Conservation (phyloP, 768 basidiomycete species). For the Tubosaeta brunneosetosa region DNA sequence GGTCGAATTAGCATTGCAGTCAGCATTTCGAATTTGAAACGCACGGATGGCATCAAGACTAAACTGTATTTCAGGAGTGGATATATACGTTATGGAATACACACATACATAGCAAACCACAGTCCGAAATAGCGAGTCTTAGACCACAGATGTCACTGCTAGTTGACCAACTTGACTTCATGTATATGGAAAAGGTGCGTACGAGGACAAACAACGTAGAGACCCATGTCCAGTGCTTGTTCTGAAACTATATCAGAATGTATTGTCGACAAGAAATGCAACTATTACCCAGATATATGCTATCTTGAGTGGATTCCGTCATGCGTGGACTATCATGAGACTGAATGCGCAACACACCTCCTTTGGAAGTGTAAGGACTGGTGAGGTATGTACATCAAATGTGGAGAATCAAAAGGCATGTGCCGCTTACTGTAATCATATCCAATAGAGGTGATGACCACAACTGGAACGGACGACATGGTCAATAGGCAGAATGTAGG, state of each 20-base stretch:
- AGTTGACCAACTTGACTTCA: neutral
- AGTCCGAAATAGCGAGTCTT: constrained; percentile 3
- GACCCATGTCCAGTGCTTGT: neutral
- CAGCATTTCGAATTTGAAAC: neutral
- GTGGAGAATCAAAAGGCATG: neutral
- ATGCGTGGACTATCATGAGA: neutral
- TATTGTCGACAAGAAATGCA: neutral
- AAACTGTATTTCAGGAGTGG: neutral
- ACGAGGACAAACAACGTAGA: constrained; percentile 1
- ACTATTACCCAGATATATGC: constrained; percentile 1
- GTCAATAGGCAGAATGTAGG: neutral
- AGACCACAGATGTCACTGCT: neutral
- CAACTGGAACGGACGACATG: neutral
- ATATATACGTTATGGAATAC: neutral
- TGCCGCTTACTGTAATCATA: neutral
- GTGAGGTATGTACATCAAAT: neutral
- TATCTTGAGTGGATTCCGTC: neutral
- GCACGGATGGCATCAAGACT: neutral
- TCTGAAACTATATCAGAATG: neutral
- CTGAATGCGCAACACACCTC: neutral
- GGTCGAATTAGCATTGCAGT: neutral
- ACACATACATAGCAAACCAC: neutral
- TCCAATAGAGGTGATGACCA: neutral
- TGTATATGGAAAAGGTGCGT: neutral
- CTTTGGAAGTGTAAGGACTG: neutral